These are phyloP conservation scores for Glarea lozoyensis DNA, from an alignment of 495 filamentous ascomycete genomes.

Conservation along the genomic window DNA sequence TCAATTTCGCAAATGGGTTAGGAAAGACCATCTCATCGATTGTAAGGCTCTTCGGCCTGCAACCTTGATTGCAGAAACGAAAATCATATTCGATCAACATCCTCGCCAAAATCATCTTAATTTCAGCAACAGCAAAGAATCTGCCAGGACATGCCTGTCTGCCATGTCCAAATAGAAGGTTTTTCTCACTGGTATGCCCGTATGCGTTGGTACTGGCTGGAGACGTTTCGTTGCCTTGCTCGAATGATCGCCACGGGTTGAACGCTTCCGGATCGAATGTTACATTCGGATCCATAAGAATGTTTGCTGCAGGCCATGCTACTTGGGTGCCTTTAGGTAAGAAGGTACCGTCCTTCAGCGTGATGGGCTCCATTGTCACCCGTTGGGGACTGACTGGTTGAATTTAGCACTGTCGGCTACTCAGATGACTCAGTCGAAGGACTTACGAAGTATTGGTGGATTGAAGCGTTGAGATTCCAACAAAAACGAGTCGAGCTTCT, in stretches of 20 bases:
- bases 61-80: not conserved
- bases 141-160: slow-evolving; percentile 39
- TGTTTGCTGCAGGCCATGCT: not conserved
- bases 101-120: slow-evolving; percentile 47
- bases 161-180: slow-evolving; percentile 5
- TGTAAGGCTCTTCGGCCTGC: not conserved
- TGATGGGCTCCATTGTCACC: not conserved
- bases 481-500: slow-evolving; percentile 42
- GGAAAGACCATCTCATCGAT: not conserved
- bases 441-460: slow-evolving; percentile 23
- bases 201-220: not conserved
- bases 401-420: no score
- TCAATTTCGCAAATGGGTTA: not conserved
- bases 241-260: not conserved
- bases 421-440: slow-evolving; percentile 9
- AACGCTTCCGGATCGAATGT: not conserved
- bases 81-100: slow-evolving; percentile 44
- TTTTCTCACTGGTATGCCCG: not conserved
- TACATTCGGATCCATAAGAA: not conserved
- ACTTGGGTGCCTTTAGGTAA: not conserved
- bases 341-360: not conserved
- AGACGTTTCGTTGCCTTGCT: not conserved
- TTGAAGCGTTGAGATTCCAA: slow-evolving; percentile 36
- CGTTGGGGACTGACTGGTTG: no score
- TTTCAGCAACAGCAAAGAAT: slow-evolving; percentile 41